phyloP scores from a whole-genome alignment of 2,329 filamentous ascomycete species.

The Neonectria ditissima region DNA sequence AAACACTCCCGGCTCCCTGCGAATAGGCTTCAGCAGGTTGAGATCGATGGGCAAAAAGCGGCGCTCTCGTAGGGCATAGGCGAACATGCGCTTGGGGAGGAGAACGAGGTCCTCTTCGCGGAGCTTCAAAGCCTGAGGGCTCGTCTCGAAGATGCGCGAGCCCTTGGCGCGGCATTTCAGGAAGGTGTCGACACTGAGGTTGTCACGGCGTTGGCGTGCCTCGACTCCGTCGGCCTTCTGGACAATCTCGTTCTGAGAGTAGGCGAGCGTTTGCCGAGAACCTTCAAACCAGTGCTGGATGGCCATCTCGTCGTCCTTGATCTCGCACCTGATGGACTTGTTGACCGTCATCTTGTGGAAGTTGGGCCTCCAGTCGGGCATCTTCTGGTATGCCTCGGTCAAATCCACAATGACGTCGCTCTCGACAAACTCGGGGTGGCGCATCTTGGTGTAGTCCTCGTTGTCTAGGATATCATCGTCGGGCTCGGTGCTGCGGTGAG shows the following conservation, averaged over 20 bases:
- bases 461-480: constrained; percentile 50
- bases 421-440: constrained; percentile 55
- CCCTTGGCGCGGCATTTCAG: constrained; percentile 51
- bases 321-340: constrained; percentile 48
- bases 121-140: constrained; percentile 46
- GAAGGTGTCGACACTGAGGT: constrained; percentile 51
- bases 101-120: constrained; percentile 48
- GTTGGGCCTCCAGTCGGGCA: constrained; percentile 52
- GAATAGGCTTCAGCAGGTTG: constrained; percentile 50
- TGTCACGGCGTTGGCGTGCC: constrained; percentile 52
- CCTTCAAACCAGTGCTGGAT: constrained; percentile 55
- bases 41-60: constrained; percentile 54
- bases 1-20: constrained; percentile 52
- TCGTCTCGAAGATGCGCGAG: constrained; percentile 49
- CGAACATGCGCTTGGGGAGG: constrained; percentile 56
- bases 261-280: constrained; percentile 46
- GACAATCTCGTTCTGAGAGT: constrained; percentile 50
- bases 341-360: constrained; percentile 47
- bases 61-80: constrained; percentile 55
- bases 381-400: constrained; percentile 54
- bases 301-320: constrained; percentile 50
- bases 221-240: constrained; percentile 53
- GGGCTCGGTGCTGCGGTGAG: constrained; percentile 39
- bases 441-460: constrained; percentile 49
- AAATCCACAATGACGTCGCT: constrained; percentile 58